These are phyloP conservation scores for Arabidopsis arenosa DNA, from an alignment of 345 rosid species.

Conservation along the genomic window DNA sequence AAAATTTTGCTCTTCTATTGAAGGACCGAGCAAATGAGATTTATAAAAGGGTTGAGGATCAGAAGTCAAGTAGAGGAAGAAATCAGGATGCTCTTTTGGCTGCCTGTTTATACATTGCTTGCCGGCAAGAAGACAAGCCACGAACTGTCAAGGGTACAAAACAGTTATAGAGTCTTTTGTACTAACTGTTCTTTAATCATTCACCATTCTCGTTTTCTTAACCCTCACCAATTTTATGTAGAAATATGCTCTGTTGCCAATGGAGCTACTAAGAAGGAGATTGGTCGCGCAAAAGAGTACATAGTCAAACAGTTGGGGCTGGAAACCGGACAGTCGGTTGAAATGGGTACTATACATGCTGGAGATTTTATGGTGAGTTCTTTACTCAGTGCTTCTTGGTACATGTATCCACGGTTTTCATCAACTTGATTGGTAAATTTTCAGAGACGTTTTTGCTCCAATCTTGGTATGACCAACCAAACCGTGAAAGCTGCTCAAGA, in stretches of 20 bases:
- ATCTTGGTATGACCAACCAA: slow-evolving; percentile 95
- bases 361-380: slow-evolving; percentile 91
- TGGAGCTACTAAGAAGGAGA: slow-evolving; percentile 98
- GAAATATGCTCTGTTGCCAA: slow-evolving; percentile 98
- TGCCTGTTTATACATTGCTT: slow-evolving; percentile 98
- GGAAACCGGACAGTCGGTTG: slow-evolving; percentile 89
- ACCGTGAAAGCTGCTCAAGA: slow-evolving; percentile 96
- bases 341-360: slow-evolving; percentile 97
- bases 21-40: slow-evolving; percentile 99
- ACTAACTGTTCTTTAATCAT: slow-evolving; percentile 51
- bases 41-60: slow-evolving; percentile 94
- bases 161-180: slow-evolving; percentile 46
- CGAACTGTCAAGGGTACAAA: slow-evolving; percentile 94
- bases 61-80: slow-evolving; percentile 98
- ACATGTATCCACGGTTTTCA: background rate
- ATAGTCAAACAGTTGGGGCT: slow-evolving; percentile 93
- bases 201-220: slow-evolving; percentile 48
- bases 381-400: slow-evolving; percentile 8
- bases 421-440: slow-evolving; percentile 27
- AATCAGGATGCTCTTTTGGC: slow-evolving; percentile 99
- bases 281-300: slow-evolving; percentile 97
- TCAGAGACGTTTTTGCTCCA: slow-evolving; percentile 96
- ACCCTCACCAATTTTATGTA: slow-evolving; percentile 50
- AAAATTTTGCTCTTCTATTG: slow-evolving; percentile 26
- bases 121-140: slow-evolving; percentile 96